Evolutionary conservation across 768 basidiomycete species (phyloP), one percentile per base, ranked within the genome.

Genomic region (Chalciporus piperatus): DNA sequence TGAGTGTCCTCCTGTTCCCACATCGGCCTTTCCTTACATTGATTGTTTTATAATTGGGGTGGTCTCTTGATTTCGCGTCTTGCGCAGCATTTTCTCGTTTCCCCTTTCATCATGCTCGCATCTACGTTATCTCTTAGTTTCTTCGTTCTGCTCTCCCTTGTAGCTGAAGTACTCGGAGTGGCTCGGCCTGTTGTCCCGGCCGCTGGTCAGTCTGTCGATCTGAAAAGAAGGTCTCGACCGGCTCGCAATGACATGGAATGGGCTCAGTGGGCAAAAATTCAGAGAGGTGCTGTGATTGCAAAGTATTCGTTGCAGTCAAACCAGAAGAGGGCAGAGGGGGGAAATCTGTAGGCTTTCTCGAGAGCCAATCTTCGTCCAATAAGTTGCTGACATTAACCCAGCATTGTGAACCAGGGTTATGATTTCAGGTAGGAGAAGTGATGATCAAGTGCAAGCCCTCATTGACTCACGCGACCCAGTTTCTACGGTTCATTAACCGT

Each of bases 371-470:
- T 3, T 17, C 16, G 28, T 9, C 4, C 12, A 7, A 20, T 1
- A 35, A 12, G 35, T 33, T 2, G 40, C 41, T 65, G 33, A 63
- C 17, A 7, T 41, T 22, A 20, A 3, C 17, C 19, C 59, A 88
- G 86, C 23, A 64, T 87, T 6, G 75, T 79, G 33, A 81, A 87
- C 56, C 83, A 87, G 68, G 79, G 80, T 40, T 67, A 71, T 11
- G 88, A 90, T 60, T 79, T 84, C 6, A 83, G 78, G 84, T 82
- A 60, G 43, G 72, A 46, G 50, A 8, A 3, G 25, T 10, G 44
- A 23, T 3, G 9, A 5, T 23, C 27, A 39, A 6, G n/a, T 41
- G 14, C 4, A 25, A 13, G 13, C n/a, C 32, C 9, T 20, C 27
- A 12, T 1, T 5, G 30, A 38, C 41, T 63, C 12, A 58, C 27